These are phyloP conservation scores for Rasamsonia emersonii DNA, from an alignment of 2,329 filamentous ascomycete genomes.

Conservation along the genomic window DNA sequence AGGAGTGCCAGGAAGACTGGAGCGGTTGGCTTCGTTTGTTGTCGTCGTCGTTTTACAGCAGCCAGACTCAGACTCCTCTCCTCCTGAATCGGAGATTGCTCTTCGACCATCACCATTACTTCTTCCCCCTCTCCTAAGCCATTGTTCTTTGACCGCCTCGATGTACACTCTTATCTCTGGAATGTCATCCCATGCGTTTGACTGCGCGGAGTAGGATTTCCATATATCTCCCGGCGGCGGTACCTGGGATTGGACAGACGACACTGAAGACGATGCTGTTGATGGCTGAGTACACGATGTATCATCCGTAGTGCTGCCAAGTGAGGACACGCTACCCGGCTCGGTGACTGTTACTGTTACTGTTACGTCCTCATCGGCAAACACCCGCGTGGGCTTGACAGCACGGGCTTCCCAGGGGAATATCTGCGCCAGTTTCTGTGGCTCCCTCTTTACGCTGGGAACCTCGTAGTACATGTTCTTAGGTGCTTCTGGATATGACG, in stretches of 20 bases:
- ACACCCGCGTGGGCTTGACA: constrained; percentile 48
- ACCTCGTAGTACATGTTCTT: constrained; percentile 84
- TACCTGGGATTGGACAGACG: constrained; percentile 11
- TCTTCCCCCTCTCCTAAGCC: constrained; percentile 6
- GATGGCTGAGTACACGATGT: too few relatives aligned
- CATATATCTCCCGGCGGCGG: constrained; percentile 58
- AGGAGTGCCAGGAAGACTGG: constrained; percentile 83
- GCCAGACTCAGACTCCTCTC: constrained; percentile 34
- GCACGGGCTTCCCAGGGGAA: constrained; percentile 84
- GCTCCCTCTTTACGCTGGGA: constrained; percentile 50
- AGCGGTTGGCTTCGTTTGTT: constrained; percentile 70
- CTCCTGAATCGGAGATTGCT: constrained; percentile 14
- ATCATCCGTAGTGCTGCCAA: too few relatives aligned
- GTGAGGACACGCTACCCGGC: too few relatives aligned
- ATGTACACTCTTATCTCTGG: constrained; percentile 85
- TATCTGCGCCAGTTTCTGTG: constrained; percentile 56
- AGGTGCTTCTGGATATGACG: constrained; percentile 71
- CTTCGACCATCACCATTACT: too few relatives aligned
- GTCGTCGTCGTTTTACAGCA: constrained; percentile 77
- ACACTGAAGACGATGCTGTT: not conserved
- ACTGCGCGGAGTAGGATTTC: constrained; percentile 58
- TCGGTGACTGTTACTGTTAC: too few relatives aligned
- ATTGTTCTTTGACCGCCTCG: constrained; percentile 54
- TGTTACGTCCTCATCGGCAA: constrained; percentile 31
- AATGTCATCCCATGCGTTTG: constrained; percentile 89